A percentile compares a stretch with the other conserved stretches of the same genome.
Evolutionary conservation across 495 filamentous ascomycete genomes (phyloP).

Genomic region (Lasiosphaeria ovina): DNA sequence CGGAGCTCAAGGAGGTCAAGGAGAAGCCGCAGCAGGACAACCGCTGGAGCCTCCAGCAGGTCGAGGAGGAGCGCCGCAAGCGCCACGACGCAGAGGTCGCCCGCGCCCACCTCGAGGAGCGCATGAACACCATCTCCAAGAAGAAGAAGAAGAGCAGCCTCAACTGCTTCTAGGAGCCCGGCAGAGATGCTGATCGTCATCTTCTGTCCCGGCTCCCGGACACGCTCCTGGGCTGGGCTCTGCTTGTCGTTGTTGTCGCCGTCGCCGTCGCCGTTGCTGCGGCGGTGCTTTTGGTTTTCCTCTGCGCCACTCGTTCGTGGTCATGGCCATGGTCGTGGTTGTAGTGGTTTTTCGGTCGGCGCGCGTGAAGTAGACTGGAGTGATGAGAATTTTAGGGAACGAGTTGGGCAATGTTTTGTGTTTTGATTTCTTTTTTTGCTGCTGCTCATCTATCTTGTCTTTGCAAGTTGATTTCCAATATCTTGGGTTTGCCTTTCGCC

Average conservation of each 20-base stretch:
- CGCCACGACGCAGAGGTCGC: slow-evolving; percentile 85
- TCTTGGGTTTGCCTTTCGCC: too few species aligned
- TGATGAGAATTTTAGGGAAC: too few species aligned
- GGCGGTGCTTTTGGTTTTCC: not conserved
- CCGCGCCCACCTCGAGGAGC: slow-evolving; percentile 81
- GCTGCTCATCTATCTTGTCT: too few species aligned
- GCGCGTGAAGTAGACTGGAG: too few species aligned
- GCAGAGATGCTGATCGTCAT: not conserved
- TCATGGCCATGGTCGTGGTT: too few species aligned
- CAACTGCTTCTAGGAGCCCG: slow-evolving; percentile 79
- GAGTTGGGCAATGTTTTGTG: too few species aligned
- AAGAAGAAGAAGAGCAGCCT: slow-evolving; percentile 96
- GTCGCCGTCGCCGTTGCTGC: slow-evolving; percentile 1
- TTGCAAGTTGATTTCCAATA: too few species aligned
- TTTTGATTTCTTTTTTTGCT: too few species aligned
- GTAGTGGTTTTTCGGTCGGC: too few species aligned
- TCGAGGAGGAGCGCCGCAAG: slow-evolving; percentile 91
- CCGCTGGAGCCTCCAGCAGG: slow-evolving; percentile 82
- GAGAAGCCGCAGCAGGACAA: slow-evolving; percentile 50
- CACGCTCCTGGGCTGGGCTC: slow-evolving; percentile 3
- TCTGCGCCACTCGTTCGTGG: not conserved
- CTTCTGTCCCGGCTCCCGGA: not conserved
- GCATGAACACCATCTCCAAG: slow-evolving; percentile 89
- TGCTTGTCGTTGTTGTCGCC: slow-evolving; percentile 3
- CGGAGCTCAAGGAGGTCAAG: slow-evolving; percentile 69